Percentiles rank a stretch among this genome's conserved stretches.
phyloP scores from a whole-genome alignment of 108 stramenopile species.

The Pseudonitzschia delicatissima region DNA sequence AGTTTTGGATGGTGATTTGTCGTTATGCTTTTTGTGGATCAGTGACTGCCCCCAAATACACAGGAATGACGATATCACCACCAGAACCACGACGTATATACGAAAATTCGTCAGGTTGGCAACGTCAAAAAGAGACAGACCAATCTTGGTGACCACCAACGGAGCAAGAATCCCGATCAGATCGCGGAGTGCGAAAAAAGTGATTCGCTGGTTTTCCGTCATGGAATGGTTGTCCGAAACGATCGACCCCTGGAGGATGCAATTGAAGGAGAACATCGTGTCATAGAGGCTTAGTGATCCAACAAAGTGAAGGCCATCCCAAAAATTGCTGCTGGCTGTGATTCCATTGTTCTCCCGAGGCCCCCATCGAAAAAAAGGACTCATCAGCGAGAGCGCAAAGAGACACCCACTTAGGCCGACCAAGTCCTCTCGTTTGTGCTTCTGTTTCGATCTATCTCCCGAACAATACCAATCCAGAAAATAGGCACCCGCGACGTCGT shows the following conservation, averaged over 20 bases:
- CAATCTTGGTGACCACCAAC: slow-evolving; percentile 24
- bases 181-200: slow-evolving; percentile 28
- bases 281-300: slow-evolving; percentile 30
- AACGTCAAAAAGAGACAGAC: slow-evolving; percentile 27
- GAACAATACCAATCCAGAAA: slow-evolving; percentile 23
- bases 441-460: background rate
- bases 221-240: slow-evolving; percentile 32
- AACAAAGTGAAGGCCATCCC: slow-evolving; percentile 32
- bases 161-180: slow-evolving; percentile 24
- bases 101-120: slow-evolving; percentile 27
- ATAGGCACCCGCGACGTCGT: slow-evolving; percentile 36
- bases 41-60: slow-evolving; percentile 23
- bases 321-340: background rate
- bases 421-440: background rate
- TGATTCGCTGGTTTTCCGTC: slow-evolving; percentile 26
- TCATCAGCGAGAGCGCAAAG: slow-evolving; percentile 27
- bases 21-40: background rate
- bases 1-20: no score
- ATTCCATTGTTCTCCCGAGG: background rate
- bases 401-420: slow-evolving; percentile 30
- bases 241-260: slow-evolving; percentile 30
- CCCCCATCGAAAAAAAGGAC: slow-evolving; percentile 32
- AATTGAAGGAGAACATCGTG: slow-evolving; percentile 31
- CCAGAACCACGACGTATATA: slow-evolving; percentile 15
- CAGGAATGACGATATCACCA: slow-evolving; percentile 7